Conservation (phyloP, 2,329 filamentous ascomycete species). For the Epichloe gansuensis region DNA sequence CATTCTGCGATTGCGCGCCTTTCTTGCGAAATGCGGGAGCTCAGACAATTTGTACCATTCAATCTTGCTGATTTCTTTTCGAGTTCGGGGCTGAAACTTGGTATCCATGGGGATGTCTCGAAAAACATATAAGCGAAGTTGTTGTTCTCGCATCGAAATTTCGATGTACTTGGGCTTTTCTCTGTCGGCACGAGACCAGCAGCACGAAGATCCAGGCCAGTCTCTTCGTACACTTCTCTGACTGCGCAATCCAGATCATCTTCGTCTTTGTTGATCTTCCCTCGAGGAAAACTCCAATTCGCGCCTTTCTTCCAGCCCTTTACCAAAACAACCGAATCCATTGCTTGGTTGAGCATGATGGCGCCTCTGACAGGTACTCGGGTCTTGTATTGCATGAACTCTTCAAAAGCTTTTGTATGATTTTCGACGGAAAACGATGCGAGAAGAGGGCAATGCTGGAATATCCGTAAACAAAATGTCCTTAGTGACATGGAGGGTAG, state of each 20-base stretch:
- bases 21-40: slow-evolving; percentile 68
- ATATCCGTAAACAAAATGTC: slow-evolving; percentile 79
- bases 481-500: slow-evolving; percentile 78
- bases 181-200: slow-evolving; percentile 66
- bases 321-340: slow-evolving; percentile 88
- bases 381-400: slow-evolving; percentile 91
- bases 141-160: slow-evolving; percentile 81
- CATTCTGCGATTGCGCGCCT: slow-evolving; percentile 42
- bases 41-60: slow-evolving; percentile 88
- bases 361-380: slow-evolving; percentile 87
- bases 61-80: slow-evolving; percentile 97
- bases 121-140: slow-evolving; percentile 87
- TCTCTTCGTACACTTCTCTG: slow-evolving; percentile 92
- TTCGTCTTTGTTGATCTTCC: slow-evolving; percentile 98
- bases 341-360: slow-evolving; percentile 83
- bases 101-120: slow-evolving; percentile 79
- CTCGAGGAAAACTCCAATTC: slow-evolving; percentile 91
- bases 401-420: slow-evolving; percentile 73
- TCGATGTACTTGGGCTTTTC: slow-evolving; percentile 73
- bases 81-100: slow-evolving; percentile 75
- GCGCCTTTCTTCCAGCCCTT: slow-evolving; percentile 97
- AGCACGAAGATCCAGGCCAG: slow-evolving; percentile 68
- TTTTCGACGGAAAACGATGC: slow-evolving; percentile 67
- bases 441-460: slow-evolving; percentile 85
- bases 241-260: slow-evolving; percentile 87